These are phyloP conservation scores for Aspergillus sergii DNA, from an alignment of 2,329 filamentous ascomycete genomes.

Conservation along the genomic window DNA sequence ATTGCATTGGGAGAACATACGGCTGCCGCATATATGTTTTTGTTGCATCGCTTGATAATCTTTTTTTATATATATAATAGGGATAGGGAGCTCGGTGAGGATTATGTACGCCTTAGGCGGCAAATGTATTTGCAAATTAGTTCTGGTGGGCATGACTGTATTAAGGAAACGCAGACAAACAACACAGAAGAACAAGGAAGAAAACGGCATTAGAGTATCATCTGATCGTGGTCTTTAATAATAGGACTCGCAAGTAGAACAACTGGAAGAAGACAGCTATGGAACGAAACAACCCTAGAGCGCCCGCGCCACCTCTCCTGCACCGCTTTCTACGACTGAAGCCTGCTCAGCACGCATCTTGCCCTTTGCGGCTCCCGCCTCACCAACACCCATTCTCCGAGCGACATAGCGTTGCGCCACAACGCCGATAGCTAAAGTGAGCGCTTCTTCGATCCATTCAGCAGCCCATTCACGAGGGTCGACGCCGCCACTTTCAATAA, in stretches of 20 bases:
- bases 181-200: background rate
- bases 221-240: constrained; percentile 12
- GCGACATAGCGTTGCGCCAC: constrained; percentile 96
- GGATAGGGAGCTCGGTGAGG: background rate
- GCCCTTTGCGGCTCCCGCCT: constrained; percentile 67
- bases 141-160: background rate
- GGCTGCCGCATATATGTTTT: background rate
- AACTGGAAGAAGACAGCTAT: constrained; percentile 14
- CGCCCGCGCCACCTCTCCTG: constrained; percentile 63
- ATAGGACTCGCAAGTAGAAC: constrained; percentile 1
- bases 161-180: background rate
- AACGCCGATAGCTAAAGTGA: constrained; percentile 76
- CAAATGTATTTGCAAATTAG: constrained; percentile 3
- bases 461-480: constrained; percentile 97
- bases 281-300: constrained; percentile 26
- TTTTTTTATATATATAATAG: background rate
- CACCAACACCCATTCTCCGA: constrained; percentile 91
- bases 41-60: background rate
- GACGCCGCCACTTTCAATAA: constrained; percentile 72
- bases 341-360: constrained; percentile 55
- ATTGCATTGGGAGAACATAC: background rate
- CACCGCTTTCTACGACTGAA: constrained; percentile 59
- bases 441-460: constrained; percentile 91
- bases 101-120: background rate
- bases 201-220: constrained; percentile 12